Evolutionary conservation across 768 basidiomycete species (phyloP), one percentile per base, ranked within the genome.

Genomic region (Coprinopsis marcescibilis): DNA sequence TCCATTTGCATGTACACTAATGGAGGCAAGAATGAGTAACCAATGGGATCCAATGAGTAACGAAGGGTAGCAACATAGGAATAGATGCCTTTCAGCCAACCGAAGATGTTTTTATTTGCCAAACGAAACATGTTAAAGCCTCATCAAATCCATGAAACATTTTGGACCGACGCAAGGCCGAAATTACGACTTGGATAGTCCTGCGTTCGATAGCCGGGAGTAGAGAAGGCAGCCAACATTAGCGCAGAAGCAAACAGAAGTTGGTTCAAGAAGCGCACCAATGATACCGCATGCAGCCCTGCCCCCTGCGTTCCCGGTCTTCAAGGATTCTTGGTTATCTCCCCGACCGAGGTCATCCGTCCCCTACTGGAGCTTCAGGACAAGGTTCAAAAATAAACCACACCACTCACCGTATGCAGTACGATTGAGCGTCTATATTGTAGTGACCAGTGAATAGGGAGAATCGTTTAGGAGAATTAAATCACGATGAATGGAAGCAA

Each of bases 281-380:
- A 40, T 40, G 6, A 43, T 30, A 4, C 41, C 41, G 19, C 41
- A 43, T 12, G 40, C 39, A 41, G 14, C 26, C 20, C 42, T 4
- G 25, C 38, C 38, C 10, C 84, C 83, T 13, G 89, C 83, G 57
- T 90, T 86, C 7, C 89, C 89, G 2, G 86, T 90, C 60, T 77
- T 86, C 46, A 81, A 66, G 17, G 83, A 85, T 52, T 88, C 86
- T 23, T 76, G 68, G 55, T 83, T 72, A 33, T 66, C 70, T 13
- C 86, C 85, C 50, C 64, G 69, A n/a, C 88, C 89, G 41, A 90
- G 72, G 57, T 92, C 89, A 58, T 92, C 89, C 14, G 76, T 76
- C 3, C 86, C 85, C 81, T 81, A 52, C 2, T 33, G 24, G 19
- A 15, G 43, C 17, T 30, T 48, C 11, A 40, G 33, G 19, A 27